These are phyloP conservation scores for Daldinia concentrica DNA, from an alignment of 495 filamentous ascomycete species.

Conservation along the genomic window DNA sequence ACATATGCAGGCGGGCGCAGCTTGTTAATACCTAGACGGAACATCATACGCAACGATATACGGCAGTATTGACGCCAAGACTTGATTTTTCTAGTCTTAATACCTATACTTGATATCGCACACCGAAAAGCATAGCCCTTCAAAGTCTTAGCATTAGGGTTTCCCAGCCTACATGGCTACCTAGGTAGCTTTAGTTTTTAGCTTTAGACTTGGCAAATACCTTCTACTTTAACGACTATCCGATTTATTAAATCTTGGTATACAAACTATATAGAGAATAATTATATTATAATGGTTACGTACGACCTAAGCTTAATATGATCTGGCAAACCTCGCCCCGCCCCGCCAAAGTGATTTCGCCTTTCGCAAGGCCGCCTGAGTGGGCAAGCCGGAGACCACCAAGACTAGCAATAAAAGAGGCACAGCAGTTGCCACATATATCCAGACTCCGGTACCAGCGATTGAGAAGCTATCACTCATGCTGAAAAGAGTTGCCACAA, in stretches of 20 bases:
- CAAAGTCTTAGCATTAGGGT: no score
- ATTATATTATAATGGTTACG: background rate
- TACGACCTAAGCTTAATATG: background rate
- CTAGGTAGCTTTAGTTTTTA: no score
- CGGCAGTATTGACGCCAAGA: no score
- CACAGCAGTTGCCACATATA: slow-evolving; percentile 14
- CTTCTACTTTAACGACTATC: no score
- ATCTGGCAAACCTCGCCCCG: background rate
- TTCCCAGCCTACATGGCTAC: no score
- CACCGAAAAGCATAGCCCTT: no score
- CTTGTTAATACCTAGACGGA: no score
- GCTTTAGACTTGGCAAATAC: no score
- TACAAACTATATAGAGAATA: background rate
- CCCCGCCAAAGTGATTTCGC: background rate
- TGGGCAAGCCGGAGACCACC: background rate
- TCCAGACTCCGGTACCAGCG: slow-evolving; percentile 10
- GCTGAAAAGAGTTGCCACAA: slow-evolving; percentile 50
- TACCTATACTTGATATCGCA: no score
- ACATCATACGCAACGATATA: no score
- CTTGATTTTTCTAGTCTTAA: no score
- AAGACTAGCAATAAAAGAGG: slow-evolving; percentile 11
- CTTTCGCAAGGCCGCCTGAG: background rate
- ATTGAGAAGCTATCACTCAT: slow-evolving; percentile 40
- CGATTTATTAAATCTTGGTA: background rate
- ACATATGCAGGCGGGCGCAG: no score